Evolutionary conservation across 805 yeast species (phyloP), one percentile per base, ranked within the genome.

Genomic region (Lipomyces chichibuensis): DNA sequence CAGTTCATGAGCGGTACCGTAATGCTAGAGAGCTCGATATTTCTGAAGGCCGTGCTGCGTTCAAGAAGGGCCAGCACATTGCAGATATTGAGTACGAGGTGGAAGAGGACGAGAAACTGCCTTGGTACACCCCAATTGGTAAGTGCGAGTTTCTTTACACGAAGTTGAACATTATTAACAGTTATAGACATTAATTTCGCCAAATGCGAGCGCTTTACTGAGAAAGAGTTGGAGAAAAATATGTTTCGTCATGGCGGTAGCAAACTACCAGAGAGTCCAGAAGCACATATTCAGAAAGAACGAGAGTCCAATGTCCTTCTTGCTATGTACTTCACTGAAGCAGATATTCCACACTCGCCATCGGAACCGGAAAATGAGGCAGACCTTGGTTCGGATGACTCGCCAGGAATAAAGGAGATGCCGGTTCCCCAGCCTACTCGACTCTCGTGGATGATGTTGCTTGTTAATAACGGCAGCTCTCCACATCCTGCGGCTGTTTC

Each of bases 241-340:
- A 63, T 75, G 8, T 63, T 67, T n/a, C 65, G 71, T 32, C 74
- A 77, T 3, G 79, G 77, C n/a, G 81, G 81, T 6, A 20, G 39
- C 5, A 60, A 58, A 53, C 64, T 57, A 17, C 74, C 78, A 8
- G 71, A 67, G 9, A 72, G 77, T 49, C 69, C 68, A 17, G 80
- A 77, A 62, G 74, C 70, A 11, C 64, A 27, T 23, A 63, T 59
- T 20, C 78, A 75, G 63, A 64, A 62, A 32, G 65, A 51, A 49
- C 72, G 79, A 17, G 78, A 76, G 59, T 49, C 64, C 1, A 54
- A 29, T 4, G 73, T 71, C n/a, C 72, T 70, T 7, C 71, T 72
- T 39, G 74, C 70, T 5, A 59, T 73, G 58, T 67, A 71, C 39
- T 65, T 62, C 35, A 39, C 63, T 3, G 67, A 63, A 2, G 65